Percentiles rank a stretch among this genome's conserved stretches.
Conservation (phyloP, 441 rosid species). For the Biscutella laevigata region DNA sequence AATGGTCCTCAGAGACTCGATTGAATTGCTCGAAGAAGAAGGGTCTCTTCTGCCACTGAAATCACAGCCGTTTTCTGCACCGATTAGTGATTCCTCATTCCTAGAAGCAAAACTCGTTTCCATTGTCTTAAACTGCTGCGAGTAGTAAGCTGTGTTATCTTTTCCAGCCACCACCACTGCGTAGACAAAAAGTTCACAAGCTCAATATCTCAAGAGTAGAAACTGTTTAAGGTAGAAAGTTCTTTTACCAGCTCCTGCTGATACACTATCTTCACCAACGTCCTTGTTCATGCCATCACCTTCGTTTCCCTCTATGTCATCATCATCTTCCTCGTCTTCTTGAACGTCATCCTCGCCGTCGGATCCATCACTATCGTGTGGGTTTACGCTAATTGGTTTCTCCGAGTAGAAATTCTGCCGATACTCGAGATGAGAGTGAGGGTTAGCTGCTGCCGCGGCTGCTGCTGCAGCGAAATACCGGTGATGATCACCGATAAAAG, state of each 20-base stretch:
- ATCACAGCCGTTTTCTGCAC: slow-evolving; percentile 51
- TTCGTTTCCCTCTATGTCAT: slow-evolving; percentile 23
- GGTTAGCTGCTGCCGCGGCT: slow-evolving; percentile 31
- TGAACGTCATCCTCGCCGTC: slow-evolving; percentile 54
- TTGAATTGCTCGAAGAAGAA: slow-evolving; percentile 33
- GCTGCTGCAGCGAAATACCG: slow-evolving; percentile 28
- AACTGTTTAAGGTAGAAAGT: slow-evolving; percentile 6
- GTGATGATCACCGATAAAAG: slow-evolving; percentile 44
- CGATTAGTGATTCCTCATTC: slow-evolving; percentile 42
- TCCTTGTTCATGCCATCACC: slow-evolving; percentile 26
- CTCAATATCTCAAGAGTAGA: slow-evolving; percentile 19
- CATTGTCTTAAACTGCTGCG: slow-evolving; percentile 54
- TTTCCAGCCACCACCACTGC: slow-evolving; percentile 45
- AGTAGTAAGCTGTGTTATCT: slow-evolving; percentile 53
- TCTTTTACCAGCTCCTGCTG: slow-evolving; percentile 24
- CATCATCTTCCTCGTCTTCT: slow-evolving; percentile 33
- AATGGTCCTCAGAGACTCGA: slow-evolving; percentile 69
- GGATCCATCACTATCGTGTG: slow-evolving; percentile 30
- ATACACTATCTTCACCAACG: slow-evolving; percentile 12
- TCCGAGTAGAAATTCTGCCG: slow-evolving; percentile 32
- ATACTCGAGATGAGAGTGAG: slow-evolving; percentile 26
- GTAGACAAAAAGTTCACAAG: slow-evolving; percentile 24
- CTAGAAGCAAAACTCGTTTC: slow-evolving; percentile 41
- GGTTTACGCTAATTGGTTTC: slow-evolving; percentile 26
- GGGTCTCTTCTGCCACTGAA: slow-evolving; percentile 70